Base-by-base conservation (phyloP, 768 basidiomycete species). In the Tylopilus balloui region DNA sequence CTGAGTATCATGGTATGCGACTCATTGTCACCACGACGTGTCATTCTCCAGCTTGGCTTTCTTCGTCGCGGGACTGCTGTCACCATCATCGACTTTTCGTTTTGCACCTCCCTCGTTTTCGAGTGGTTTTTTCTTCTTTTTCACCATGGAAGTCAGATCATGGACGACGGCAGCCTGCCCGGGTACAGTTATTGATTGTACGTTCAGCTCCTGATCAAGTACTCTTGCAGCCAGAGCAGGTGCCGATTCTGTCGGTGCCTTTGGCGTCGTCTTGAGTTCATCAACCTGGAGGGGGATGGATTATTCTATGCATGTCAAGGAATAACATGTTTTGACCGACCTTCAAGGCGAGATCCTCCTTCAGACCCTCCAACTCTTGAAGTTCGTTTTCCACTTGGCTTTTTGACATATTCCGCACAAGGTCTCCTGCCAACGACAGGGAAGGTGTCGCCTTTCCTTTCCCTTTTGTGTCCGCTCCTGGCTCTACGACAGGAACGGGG, bases 281-380 rank as follows among this genome's bases (percentile, higher is more conserved):
- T 96, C 94, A 15, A 97, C 84, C 91, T 93, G 52, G 20, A 23
- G 9, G 13, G 23, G 10, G n/a, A n/a, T 34, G 12, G 13, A 25
- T 56, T n/a, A 42, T 8, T 3, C 35, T 40, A 19, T 21, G 19
- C 25, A 24, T 29, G 39, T 23, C 51, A 20, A 37, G 20, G n/a
- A 39, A 15, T 10, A 17, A 5, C 4, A 28, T 39, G 6, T 17
- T 17, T 34, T 1, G 35, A 24, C 66, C 27, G 32, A 84, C 92
- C 83, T 96, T 97, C 42, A 88, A 68, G 2, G 86, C 85, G 21
- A 97, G 71, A 65, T 97, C 94, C 56, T 84, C 84, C 60, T 79
- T 82, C 32, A 96, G 67, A 21, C 76, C 86, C 48, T 76, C 71
- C 36, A 93, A 69, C 44, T 96, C 94, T 61, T 88, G 88, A 13